Evolutionary conservation across 129 eudicot genomes (phyloP).

Genomic region (Flaveria linearis): DNA sequence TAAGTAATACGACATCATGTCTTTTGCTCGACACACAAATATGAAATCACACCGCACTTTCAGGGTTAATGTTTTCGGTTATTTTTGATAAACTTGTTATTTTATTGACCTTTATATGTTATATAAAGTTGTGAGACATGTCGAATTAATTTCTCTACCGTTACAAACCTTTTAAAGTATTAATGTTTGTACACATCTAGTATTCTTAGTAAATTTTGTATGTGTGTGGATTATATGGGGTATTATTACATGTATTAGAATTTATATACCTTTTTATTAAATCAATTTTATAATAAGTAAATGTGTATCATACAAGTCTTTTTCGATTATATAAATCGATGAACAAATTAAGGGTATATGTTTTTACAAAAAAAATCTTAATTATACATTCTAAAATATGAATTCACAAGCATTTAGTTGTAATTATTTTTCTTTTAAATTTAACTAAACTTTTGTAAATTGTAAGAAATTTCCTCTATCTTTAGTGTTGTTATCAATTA

Average conservation of each 20-base stretch:
- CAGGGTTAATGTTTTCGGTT: slow-evolving; percentile 30
- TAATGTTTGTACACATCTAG: background rate
- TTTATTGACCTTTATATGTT: slow-evolving; percentile 9
- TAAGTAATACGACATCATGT: slow-evolving; percentile 26
- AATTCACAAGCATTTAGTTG: too few species aligned
- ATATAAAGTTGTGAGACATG: background rate
- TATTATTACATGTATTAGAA: background rate
- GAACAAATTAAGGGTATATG: too few species aligned
- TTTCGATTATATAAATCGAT: too few species aligned
- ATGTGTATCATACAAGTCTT: too few species aligned
- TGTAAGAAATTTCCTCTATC: background rate
- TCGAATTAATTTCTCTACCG: slow-evolving; percentile 3
- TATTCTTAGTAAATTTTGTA: background rate
- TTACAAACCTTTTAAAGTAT: slow-evolving; percentile 22
- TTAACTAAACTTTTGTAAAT: background rate
- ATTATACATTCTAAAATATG: too few species aligned
- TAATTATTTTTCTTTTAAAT: background rate
- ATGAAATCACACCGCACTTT: slow-evolving; percentile 17
- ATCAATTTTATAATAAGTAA: too few species aligned
- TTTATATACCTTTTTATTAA: too few species aligned
- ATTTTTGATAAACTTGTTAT: slow-evolving; percentile 10
- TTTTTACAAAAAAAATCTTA: too few species aligned
- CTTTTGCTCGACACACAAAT: slow-evolving; percentile 22
- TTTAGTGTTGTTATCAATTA: background rate
- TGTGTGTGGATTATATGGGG: background rate